Conservation (phyloP, 805 yeast genomes). For the Kazachstania viticola region DNA sequence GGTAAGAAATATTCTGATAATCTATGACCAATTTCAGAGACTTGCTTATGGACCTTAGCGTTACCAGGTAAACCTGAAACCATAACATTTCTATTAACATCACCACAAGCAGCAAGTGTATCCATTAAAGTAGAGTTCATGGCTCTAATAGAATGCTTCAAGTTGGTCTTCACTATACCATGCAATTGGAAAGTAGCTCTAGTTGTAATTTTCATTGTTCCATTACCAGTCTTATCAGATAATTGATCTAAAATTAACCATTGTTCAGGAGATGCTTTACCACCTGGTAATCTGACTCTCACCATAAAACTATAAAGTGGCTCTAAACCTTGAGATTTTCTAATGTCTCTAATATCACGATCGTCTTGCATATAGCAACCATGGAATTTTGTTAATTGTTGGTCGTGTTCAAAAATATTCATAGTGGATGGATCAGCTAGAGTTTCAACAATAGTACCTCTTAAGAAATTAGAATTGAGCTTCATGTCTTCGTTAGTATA, state of each 20-base stretch:
- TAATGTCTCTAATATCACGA: conserved; percentile 86
- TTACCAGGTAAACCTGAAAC: conserved; percentile 80
- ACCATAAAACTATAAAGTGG: conserved; percentile 97
- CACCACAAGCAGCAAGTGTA: conserved; percentile 97
- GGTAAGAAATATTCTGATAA: conserved; percentile 82
- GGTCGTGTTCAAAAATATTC: conserved; percentile 81
- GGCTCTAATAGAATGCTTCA: conserved; percentile 85
- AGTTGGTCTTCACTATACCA: conserved; percentile 81
- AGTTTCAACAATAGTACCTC: conserved; percentile 90
- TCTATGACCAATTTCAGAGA: conserved; percentile 46
- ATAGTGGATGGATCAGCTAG: conserved; percentile 75
- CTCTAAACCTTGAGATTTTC: conserved; percentile 85
- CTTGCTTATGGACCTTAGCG: conserved; percentile 68
- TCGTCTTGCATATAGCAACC: conserved; percentile 98
- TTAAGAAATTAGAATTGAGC: conserved; percentile 68
- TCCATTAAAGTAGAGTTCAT: conserved; percentile 87
- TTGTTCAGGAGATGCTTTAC: conserved; percentile 75
- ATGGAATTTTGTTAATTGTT: conserved; percentile 92
- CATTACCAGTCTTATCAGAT: conserved; percentile 76
- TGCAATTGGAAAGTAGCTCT: conserved; percentile 96
- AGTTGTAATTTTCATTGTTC: conserved; percentile 87
- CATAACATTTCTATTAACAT: conserved; percentile 93
- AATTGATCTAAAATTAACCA: conserved; percentile 80
- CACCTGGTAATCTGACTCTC: conserved; percentile 91
- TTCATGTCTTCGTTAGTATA: conserved; percentile 94